phyloP scores from a whole-genome alignment of 2,329 filamentous ascomycete genomes.

The Neoarthrinium moseri region DNA sequence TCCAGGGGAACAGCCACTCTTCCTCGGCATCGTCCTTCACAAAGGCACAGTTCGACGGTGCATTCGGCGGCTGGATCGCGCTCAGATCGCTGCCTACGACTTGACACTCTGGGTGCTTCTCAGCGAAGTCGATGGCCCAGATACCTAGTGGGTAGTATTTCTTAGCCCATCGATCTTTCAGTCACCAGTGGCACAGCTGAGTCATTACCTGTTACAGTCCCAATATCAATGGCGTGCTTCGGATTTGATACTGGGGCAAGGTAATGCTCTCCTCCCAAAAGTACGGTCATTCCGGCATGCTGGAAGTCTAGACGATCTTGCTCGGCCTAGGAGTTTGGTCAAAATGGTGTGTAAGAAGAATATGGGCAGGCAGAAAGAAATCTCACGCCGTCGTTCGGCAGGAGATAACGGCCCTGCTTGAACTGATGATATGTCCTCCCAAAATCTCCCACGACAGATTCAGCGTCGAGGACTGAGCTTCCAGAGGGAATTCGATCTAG shows the following conservation, averaged over 20 bases:
- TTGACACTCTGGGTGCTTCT: slow-evolving; percentile 1
- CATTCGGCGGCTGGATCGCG: slow-evolving; percentile 2
- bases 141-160: too few relatives aligned
- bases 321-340: slow-evolving; percentile 3
- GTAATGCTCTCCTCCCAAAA: neutral
- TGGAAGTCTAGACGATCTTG: slow-evolving; percentile 11
- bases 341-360: too few relatives aligned
- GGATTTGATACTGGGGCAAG: slow-evolving; percentile 1
- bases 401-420: slow-evolving; percentile 3
- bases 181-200: too few relatives aligned
- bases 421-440: neutral
- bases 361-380: neutral
- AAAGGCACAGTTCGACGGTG: slow-evolving; percentile 5
- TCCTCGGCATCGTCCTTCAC: slow-evolving; percentile 10
- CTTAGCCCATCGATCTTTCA: too few relatives aligned
- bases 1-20: slow-evolving; percentile 7
- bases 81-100: slow-evolving; percentile 11
- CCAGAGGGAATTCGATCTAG: slow-evolving; percentile 5
- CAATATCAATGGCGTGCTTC: slow-evolving; percentile 11
- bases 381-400: slow-evolving; percentile 5
- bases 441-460: neutral
- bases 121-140: slow-evolving; percentile 11
- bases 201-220: slow-evolving; percentile 9
- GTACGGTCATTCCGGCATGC: slow-evolving; percentile 4
- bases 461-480: neutral